Evolutionary conservation across 805 yeast genomes (phyloP).

Genomic region (Candida sakaeoensis): DNA sequence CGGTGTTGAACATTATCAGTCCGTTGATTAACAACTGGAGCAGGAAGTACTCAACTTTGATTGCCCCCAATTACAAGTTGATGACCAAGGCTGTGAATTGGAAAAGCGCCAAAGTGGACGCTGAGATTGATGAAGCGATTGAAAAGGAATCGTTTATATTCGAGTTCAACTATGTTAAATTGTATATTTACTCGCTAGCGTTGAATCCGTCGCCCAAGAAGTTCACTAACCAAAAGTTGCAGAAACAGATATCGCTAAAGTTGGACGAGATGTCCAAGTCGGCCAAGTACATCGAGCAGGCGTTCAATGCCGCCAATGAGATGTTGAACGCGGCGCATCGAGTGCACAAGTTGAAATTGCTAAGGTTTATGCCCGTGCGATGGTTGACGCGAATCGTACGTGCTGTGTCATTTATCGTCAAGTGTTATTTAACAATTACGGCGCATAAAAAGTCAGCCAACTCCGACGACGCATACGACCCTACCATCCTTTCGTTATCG

Average conservation of each 20-base stretch:
- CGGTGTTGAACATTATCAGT: slow-evolving; percentile 66
- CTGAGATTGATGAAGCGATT: slow-evolving; percentile 40
- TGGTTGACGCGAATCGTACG: slow-evolving; percentile 86
- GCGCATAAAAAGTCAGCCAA: slow-evolving; percentile 31
- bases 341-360: slow-evolving; percentile 58
- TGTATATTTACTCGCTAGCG: slow-evolving; percentile 83
- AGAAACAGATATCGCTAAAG: slow-evolving; percentile 34
- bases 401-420: slow-evolving; percentile 86
- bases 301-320: slow-evolving; percentile 81
- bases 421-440: slow-evolving; percentile 70
- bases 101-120: slow-evolving; percentile 30
- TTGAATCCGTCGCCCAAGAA: slow-evolving; percentile 42
- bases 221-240: slow-evolving; percentile 15
- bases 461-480: slow-evolving; percentile 28
- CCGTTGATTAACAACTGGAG: slow-evolving; percentile 82
- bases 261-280: slow-evolving; percentile 69
- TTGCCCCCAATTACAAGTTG: slow-evolving; percentile 34
- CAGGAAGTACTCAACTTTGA: slow-evolving; percentile 44
- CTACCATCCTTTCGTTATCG: slow-evolving; percentile 54
- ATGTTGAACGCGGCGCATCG: slow-evolving; percentile 67
- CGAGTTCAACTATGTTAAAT: slow-evolving; percentile 80
- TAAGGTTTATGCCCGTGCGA: slow-evolving; percentile 83
- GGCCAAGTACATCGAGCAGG: slow-evolving; percentile 75
- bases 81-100: slow-evolving; percentile 40
- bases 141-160: slow-evolving; percentile 71